Evolutionary conservation across 257 asterid species (phyloP).

Genomic region (Cynanchum wilfordii): DNA sequence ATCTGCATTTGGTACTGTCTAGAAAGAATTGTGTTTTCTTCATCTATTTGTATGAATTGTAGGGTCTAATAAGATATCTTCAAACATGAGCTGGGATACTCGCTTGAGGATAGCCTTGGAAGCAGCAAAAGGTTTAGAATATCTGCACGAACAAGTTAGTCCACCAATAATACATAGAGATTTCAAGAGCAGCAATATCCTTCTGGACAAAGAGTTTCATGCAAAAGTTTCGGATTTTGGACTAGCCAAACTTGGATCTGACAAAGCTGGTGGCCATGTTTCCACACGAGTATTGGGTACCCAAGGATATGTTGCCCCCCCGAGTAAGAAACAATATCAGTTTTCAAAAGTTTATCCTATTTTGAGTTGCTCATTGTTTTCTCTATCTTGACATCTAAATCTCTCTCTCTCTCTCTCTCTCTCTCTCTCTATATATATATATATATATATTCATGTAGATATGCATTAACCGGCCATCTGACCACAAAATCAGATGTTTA

Average conservation of each 20-base stretch:
- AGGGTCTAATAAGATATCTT: slow-evolving; percentile 48
- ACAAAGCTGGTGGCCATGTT: slow-evolving; percentile 87
- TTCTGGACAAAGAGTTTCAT: slow-evolving; percentile 64
- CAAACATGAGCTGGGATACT: slow-evolving; percentile 71
- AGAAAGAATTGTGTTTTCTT: not conserved
- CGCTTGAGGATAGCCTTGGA: slow-evolving; percentile 83
- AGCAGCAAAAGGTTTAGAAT: slow-evolving; percentile 91
- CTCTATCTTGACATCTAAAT: not conserved
- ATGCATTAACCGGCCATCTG: slow-evolving; percentile 86
- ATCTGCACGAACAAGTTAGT: slow-evolving; percentile 72
- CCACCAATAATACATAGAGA: slow-evolving; percentile 92
- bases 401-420: no score
- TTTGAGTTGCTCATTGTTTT: not conserved
- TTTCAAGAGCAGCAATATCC: slow-evolving; percentile 92
- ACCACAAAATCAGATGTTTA: slow-evolving; percentile 93
- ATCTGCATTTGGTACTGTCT: not conserved
- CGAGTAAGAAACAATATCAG: slow-evolving; percentile 40
- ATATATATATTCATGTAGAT: slow-evolving; percentile 35
- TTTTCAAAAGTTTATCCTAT: not conserved
- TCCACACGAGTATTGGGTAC: slow-evolving; percentile 93
- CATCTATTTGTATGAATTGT: not conserved
- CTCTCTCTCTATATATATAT: no score
- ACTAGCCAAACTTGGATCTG: slow-evolving; percentile 81
- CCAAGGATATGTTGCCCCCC: slow-evolving; percentile 98
- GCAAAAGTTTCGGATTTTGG: slow-evolving; percentile 95